Base-by-base conservation (phyloP, 768 basidiomycete genomes). In the Tubosaeta sp. region DNA sequence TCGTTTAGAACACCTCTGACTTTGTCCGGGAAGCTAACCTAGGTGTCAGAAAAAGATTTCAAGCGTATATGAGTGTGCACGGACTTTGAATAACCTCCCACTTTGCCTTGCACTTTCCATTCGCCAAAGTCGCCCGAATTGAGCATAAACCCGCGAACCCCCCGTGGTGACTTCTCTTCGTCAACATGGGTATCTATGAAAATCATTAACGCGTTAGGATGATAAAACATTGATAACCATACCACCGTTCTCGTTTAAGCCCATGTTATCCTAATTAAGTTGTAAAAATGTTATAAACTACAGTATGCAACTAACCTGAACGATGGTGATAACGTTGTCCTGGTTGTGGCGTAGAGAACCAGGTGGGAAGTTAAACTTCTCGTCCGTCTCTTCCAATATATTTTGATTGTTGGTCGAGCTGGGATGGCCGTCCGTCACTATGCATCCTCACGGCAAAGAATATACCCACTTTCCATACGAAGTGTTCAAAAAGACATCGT, bases 61-160 rank as follows among this genome's bases (percentile, higher is more conserved):
- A 35, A 12, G 12, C 12, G 4, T 34, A 27, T 38, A 29, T 30
- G 13, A 27, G 44, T 27, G 35, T 46, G 16, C n/a, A 62, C 77
- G 12, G 59, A 86, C 85, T 72, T 69, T 0, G 70, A 76, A 60
- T 87, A 86, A 10, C 86, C 86, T n/a, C 86, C 86, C 1, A 83
- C 65, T 64, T 87, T 87, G 13, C 86, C 86, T 68, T 88, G 86
- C 1, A 88, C 83, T 53, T 79, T 86, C 86, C 86, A 88, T 16
- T 69, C 66, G 10, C 70, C 71, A 46, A 87, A 87, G 29, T 71
- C 71, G 3, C 86, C 87, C 3, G 70, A 66, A 49, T 81, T 75
- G n/a, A 92, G 75, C 59, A 76, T 63, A 71, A 89, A 91, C 10
- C 89, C 88, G 9, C 87, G 79, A 31, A 93, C 76, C 3, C 90